Base-by-base conservation (phyloP, 2,329 filamentous ascomycete species). In the Aspergillus sp. region DNA sequence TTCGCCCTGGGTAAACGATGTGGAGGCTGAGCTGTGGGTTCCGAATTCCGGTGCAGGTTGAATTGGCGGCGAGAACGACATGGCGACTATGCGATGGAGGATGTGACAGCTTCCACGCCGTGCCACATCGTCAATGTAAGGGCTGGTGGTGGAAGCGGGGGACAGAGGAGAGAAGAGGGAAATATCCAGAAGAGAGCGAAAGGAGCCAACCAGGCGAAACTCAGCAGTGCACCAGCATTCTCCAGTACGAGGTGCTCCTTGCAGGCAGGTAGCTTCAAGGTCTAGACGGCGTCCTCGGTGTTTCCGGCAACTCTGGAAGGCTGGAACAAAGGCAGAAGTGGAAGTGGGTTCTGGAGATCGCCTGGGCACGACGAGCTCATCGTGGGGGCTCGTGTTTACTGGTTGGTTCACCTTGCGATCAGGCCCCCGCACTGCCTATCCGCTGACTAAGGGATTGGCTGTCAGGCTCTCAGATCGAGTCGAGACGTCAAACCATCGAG, bases 11-110 rank as follows among this genome's bases (percentile, higher is more conserved):
- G 55, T 56, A 20, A 50, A 46, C n/a, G 47, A 54, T n/a, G 34
- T n/a, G 44, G 56, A 42, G 33, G 22, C 12, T 44, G 42, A 27
- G 19, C 49, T 54, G 33, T 45, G 27, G 20, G 39, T 58, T 46
- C 55, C 49, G 4, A 34, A 40, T 3, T 45, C 45, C 54, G 49
- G 40, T 48, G 51, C 41, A 27, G 54, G 41, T 40, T 57, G 57
- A 47, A 39, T 22, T 40, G 49, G 50, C 4, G 62, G 54, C 40
- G 58, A 56, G 44, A 61, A 63, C 39, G 63, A 64, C 63, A 65
- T 65, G 60, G 48, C 49, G 57, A 54, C 9, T 30, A 30, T 37
- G 40, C 40, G 19, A 47, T 41, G 45, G 34, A 51, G 3, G 22
- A 19, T 45, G 19, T 12, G 55, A 44, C 45, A 58, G 12, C 30